A percentile compares a stretch with the other conserved stretches of the same genome.
Evolutionary conservation across 2,329 filamentous ascomycete genomes (phyloP).

Genomic region (Cordyceps fumosorosea): DNA sequence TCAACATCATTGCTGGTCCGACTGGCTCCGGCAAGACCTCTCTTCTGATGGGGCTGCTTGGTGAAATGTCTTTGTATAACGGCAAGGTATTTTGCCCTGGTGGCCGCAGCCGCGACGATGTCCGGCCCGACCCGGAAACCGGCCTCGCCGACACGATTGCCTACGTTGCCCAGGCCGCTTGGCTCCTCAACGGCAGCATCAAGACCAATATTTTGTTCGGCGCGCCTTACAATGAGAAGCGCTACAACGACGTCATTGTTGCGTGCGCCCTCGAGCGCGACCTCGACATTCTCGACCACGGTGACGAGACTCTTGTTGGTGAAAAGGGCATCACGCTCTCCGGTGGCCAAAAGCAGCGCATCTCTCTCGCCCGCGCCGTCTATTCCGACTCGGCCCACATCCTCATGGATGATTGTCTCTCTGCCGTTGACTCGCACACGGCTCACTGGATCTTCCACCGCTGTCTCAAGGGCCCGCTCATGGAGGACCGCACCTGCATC

Average conservation of each 20-base stretch:
- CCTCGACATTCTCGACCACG: constrained; percentile 83
- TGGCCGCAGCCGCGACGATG: constrained; percentile 76
- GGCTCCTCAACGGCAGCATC: constrained; percentile 93
- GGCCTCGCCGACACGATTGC: constrained; percentile 86
- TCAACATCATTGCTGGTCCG: constrained; percentile 89
- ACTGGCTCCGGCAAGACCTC: constrained; percentile 96
- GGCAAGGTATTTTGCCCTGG: constrained; percentile 82
- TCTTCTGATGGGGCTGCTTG: constrained; percentile 87
- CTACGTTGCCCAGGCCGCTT: constrained; percentile 94
- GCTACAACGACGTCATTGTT: constrained; percentile 82
- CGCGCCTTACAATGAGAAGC: constrained; percentile 67
- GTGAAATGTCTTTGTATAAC: constrained; percentile 84
- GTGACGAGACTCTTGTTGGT: constrained; percentile 88
- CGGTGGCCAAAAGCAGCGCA: constrained; percentile 94
- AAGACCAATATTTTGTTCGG: constrained; percentile 95
- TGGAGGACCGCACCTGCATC: constrained; percentile 84
- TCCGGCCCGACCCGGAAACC: constrained; percentile 74
- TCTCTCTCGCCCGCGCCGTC: constrained; percentile 92
- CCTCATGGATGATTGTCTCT: constrained; percentile 89
- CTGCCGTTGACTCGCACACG: constrained; percentile 94
- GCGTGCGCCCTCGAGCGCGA: constrained; percentile 90
- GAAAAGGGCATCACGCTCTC: constrained; percentile 97
- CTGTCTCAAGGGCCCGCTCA: constrained; percentile 82
- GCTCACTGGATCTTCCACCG: constrained; percentile 97
- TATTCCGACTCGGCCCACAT: constrained; percentile 92